Conservation (phyloP, 2,329 filamentous ascomycete genomes). For the Tympanopsis confertula region DNA sequence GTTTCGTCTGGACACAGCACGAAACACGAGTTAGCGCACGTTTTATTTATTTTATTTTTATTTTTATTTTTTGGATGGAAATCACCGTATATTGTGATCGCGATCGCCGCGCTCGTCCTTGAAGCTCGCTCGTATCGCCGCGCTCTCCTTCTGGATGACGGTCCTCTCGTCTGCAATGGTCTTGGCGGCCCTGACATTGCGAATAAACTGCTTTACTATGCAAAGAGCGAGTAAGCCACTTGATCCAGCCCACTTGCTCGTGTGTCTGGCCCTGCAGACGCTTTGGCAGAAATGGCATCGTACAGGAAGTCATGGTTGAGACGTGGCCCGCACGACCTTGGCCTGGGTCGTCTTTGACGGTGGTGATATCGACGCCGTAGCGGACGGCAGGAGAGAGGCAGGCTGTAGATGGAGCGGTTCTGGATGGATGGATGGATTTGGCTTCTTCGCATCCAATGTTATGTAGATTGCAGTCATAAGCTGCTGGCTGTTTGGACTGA, state of each 20-base stretch:
- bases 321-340: constrained; percentile 17
- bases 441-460: no score
- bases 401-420: no score
- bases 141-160: constrained; percentile 97
- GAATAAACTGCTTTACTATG: constrained; percentile 97
- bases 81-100: constrained; percentile 79
- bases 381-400: no score
- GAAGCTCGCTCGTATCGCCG: constrained; percentile 92
- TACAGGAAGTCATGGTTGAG: constrained; percentile 27
- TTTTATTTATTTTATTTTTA: neutral
- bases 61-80: constrained; percentile 8
- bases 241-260: no score
- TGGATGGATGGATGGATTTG: no score
- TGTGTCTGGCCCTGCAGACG: no score
- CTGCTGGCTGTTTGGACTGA: no score
- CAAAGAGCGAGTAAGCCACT: constrained; percentile 5
- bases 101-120: constrained; percentile 91
- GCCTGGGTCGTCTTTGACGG: no score
- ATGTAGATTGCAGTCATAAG: no score
- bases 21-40: neutral
- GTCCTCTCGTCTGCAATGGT: constrained; percentile 97
- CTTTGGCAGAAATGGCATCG: constrained; percentile 5
- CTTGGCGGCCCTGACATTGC: constrained; percentile 95
- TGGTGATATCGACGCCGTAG: no score
- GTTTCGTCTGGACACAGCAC: constrained; percentile 60